Percentiles rank a stretch among this genome's conserved stretches.
Conservation (phyloP, 1,139 yeast genomes). For the Eremothecium cymbalariae region DNA sequence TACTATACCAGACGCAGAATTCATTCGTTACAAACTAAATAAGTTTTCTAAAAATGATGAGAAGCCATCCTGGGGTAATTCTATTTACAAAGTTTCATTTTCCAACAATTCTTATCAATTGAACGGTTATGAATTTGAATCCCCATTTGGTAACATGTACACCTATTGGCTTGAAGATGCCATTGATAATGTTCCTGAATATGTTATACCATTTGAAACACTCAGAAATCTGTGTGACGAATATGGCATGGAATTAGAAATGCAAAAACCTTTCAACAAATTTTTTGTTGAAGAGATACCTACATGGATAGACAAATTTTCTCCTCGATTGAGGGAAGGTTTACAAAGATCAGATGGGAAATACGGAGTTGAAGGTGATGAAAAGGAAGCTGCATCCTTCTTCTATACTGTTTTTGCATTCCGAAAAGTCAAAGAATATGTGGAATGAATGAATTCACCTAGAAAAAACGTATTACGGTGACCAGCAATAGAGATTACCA, state of each 20-base stretch:
- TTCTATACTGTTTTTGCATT: slow-evolving; percentile 32
- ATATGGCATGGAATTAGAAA: slow-evolving; percentile 63
- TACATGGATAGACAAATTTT: slow-evolving; percentile 48
- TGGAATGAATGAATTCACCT: no score
- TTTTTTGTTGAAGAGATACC: slow-evolving; percentile 78
- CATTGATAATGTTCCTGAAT: slow-evolving; percentile 92
- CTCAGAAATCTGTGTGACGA: slow-evolving; percentile 78
- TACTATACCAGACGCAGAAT: slow-evolving; percentile 89
- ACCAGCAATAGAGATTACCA: no score
- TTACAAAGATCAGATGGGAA: slow-evolving; percentile 67
- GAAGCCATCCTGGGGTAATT: slow-evolving; percentile 69
- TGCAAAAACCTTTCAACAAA: slow-evolving; percentile 71
- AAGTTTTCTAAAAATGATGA: slow-evolving; percentile 42
- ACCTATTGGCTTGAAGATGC: slow-evolving; percentile 83
- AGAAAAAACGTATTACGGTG: no score
- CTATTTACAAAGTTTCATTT: slow-evolving; percentile 71
- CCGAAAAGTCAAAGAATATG: slow-evolving; percentile 28
- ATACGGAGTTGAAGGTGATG: slow-evolving; percentile 82
- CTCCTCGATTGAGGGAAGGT: slow-evolving; percentile 61
- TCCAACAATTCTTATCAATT: slow-evolving; percentile 58
- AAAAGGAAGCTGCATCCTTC: slow-evolving; percentile 75
- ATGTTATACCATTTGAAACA: slow-evolving; percentile 92
- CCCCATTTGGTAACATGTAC: slow-evolving; percentile 79
- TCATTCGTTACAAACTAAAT: slow-evolving; percentile 56
- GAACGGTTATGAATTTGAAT: slow-evolving; percentile 56